Conservation (phyloP, 768 basidiomycete species). For the Mycena albidolilacea region DNA sequence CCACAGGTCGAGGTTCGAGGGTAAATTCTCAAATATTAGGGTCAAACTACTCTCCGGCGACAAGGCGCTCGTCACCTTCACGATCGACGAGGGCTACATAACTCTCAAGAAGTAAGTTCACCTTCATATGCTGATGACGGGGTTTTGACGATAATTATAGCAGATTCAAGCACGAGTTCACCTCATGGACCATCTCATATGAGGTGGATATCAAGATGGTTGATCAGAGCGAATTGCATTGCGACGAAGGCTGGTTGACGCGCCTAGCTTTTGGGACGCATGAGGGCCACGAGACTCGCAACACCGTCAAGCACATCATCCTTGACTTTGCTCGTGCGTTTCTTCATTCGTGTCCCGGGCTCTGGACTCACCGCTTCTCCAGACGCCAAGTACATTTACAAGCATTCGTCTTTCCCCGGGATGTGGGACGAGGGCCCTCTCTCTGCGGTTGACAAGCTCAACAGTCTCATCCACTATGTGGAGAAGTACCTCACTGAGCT, state of each 20-base stretch:
- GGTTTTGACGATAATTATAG: not conserved
- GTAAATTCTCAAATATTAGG: constrained; percentile 13
- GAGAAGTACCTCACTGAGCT: constrained; percentile 21
- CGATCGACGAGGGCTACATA: constrained; percentile 18
- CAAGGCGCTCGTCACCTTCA: constrained; percentile 31
- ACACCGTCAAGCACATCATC: constrained; percentile 11
- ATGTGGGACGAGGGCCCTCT: constrained; percentile 11
- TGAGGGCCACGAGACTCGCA: not conserved
- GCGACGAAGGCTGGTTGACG: constrained; percentile 7
- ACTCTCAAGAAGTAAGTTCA: constrained; percentile 8
- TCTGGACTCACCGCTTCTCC: too few species aligned
- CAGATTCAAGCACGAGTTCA: constrained; percentile 5
- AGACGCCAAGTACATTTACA: constrained; percentile 22
- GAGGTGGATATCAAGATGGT: constrained; percentile 11
- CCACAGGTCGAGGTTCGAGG: constrained; percentile 24
- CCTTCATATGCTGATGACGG: not conserved
- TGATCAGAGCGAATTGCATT: constrained; percentile 17
- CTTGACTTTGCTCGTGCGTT: constrained; percentile 24
- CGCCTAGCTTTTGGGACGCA: not conserved
- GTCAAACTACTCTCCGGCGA: constrained; percentile 29
- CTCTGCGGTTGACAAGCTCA: constrained; percentile 4
- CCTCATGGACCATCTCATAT: constrained; percentile 11
- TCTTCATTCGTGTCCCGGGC: too few species aligned
- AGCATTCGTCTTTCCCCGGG: constrained; percentile 19
- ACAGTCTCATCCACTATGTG: constrained; percentile 23